Base-by-base conservation (phyloP, 2,329 filamentous ascomycete genomes). In the Trichoderma gracile region DNA sequence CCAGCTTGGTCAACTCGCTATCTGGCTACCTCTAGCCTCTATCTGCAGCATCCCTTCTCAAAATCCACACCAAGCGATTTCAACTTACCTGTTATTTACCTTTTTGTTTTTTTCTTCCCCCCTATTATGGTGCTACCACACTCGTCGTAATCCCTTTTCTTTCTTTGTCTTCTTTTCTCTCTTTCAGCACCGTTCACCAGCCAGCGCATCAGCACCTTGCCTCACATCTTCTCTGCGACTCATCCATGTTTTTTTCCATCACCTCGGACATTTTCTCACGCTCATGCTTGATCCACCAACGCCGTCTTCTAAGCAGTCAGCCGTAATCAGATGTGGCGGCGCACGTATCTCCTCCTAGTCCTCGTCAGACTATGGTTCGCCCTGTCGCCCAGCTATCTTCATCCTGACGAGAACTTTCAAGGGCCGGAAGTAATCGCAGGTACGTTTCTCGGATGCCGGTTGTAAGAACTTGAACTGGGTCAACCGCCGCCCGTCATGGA, bases 321-420 rank as follows among this genome's bases (percentile, higher is more conserved):
- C 46, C 67, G 65, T 67, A 67, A 38, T 63, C 81, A 71, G 71
- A 97, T 97, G 94, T 97, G 92, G 93, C 88, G 93, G 82, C 89
- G 93, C 78, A 86, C 89, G 68, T 97, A 97, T 79, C 82, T 98
- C 68, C 79, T 96, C 64, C 83, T 99, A 71, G 83, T 96, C 73
- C 81, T 95, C 70, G 86, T 97, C 73, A 90, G 95, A 77, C 84
- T 98, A 73, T 98, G 94, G 85, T 94, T 98, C 76, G 94, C 95
- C 66, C 81, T 98, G 69, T 93, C 90, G 68, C 91, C 95, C 65
- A 98, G 94, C 82, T 99, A 99, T 78, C 86, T 99, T 53, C 95
- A 99, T 77, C 95, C 95, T 5, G 95, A 99, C 80, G 95, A 99
- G 83, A 95, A 98, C 81, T 99, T 99, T 73, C 95, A 99, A 80